Evolutionary conservation across 768 basidiomycete species (phyloP).

Genomic region (Hypsizygus marmoreus): DNA sequence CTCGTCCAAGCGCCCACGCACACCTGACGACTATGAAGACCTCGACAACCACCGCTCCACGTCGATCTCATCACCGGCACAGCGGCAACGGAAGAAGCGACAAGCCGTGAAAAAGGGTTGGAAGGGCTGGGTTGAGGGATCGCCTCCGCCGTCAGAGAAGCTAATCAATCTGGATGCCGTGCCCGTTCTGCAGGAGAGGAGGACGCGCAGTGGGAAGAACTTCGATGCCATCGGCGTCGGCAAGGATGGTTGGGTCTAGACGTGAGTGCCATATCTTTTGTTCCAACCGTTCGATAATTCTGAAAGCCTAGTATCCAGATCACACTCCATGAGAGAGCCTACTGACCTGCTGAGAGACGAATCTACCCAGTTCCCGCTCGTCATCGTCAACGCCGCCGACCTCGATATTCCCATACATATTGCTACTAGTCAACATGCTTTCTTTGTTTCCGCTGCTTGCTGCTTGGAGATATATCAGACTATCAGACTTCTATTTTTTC

Average conservation of each 20-base stretch:
- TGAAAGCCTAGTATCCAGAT: constrained; percentile 33
- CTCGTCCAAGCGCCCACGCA: constrained; percentile 79
- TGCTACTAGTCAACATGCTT: constrained; percentile 12
- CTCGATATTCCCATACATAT: constrained; percentile 7
- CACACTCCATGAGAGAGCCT: constrained; percentile 18
- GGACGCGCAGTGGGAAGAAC: constrained; percentile 82
- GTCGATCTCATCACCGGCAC: constrained; percentile 26
- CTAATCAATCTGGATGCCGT: constrained; percentile 80
- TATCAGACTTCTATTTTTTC: neutral
- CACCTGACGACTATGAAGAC: constrained; percentile 65
- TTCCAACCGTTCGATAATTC: constrained; percentile 54
- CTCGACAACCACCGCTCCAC: constrained; percentile 24
- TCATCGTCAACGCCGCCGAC: constrained; percentile 9
- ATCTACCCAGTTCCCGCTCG: constrained; percentile 13
- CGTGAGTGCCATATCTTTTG: constrained; percentile 39
- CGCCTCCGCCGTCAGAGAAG: constrained; percentile 77
- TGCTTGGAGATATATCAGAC: constrained; percentile 8
- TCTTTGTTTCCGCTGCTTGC: constrained; percentile 7
- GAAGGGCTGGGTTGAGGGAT: constrained; percentile 92
- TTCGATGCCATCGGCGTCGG: constrained; percentile 83
- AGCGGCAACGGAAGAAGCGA: constrained; percentile 56
- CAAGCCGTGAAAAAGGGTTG: constrained; percentile 76
- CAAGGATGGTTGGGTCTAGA: constrained; percentile 75
- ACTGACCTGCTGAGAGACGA: constrained; percentile 20
- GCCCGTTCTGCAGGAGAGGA: constrained; percentile 68